Evolutionary conservation across 805 yeast species (phyloP).

Genomic region (Metschnikowia borealis): DNA sequence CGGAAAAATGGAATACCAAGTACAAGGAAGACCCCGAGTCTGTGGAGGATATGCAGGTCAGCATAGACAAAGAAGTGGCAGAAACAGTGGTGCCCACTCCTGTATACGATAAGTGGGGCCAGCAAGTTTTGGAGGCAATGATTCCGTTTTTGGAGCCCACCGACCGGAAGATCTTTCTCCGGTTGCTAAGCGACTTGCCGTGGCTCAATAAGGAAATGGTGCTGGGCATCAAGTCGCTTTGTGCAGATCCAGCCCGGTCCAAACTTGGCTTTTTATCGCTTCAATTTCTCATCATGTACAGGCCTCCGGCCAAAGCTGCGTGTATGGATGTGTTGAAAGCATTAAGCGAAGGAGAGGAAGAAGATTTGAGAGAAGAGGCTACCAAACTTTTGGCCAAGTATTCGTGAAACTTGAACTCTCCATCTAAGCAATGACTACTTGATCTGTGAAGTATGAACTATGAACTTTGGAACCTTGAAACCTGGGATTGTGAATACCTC

Average conservation of each 20-base stretch:
- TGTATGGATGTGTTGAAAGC: constrained; percentile 49
- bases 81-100: constrained; percentile 32
- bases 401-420: background rate
- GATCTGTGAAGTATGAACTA: no score
- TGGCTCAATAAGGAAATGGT: constrained; percentile 61
- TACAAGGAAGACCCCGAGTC: constrained; percentile 16
- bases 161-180: constrained; percentile 75
- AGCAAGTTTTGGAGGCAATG: constrained; percentile 67
- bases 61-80: constrained; percentile 19
- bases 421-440: no score
- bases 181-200: constrained; percentile 86
- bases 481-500: no score
- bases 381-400: constrained; percentile 46
- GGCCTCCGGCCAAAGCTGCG: constrained; percentile 73
- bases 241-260: constrained; percentile 81
- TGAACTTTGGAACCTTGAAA: no score
- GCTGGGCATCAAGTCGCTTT: constrained; percentile 61
- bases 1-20: constrained; percentile 14
- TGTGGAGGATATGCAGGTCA: constrained; percentile 13
- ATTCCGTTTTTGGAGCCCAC: constrained; percentile 79
- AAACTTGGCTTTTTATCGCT: constrained; percentile 79
- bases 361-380: constrained; percentile 48
- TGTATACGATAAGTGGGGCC: constrained; percentile 64
- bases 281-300: constrained; percentile 78
- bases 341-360: constrained; percentile 43